phyloP scores from a whole-genome alignment of 306 rosid genomes.

The Corylus avellana region DNA sequence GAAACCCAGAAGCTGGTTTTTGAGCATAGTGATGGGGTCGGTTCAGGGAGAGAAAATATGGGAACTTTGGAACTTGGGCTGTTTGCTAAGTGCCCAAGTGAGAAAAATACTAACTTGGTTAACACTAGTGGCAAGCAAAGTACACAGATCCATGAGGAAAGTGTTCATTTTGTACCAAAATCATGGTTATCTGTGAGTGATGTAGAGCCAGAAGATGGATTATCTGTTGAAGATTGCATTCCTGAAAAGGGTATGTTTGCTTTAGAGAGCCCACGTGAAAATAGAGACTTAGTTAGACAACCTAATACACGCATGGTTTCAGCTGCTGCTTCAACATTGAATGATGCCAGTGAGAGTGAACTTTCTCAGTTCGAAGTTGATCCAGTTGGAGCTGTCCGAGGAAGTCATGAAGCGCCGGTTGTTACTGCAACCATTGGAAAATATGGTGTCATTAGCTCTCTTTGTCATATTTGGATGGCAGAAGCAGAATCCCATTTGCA shows the following conservation, averaged over 20 bases:
- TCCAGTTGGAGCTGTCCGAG: slow-evolving; percentile 8
- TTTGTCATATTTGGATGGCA: slow-evolving; percentile 61
- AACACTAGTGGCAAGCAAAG: slow-evolving; percentile 4
- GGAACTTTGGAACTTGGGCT: background rate
- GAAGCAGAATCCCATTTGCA: slow-evolving; percentile 4
- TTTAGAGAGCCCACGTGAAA: background rate
- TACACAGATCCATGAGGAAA: background rate
- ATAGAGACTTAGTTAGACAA: background rate
- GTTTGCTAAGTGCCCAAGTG: slow-evolving; percentile 12
- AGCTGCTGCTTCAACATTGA: background rate
- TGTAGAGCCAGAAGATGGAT: slow-evolving; percentile 15
- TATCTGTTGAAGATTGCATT: slow-evolving; percentile 4
- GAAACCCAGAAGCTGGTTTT: slow-evolving; percentile 26
- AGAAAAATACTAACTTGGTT: slow-evolving; percentile 23
- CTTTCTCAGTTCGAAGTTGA: slow-evolving; percentile 1
- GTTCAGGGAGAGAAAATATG: too few species aligned
- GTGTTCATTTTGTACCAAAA: background rate
- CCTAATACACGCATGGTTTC: slow-evolving; percentile 2
- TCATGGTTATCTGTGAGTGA: slow-evolving; percentile 5
- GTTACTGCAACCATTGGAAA: slow-evolving; percentile 53
- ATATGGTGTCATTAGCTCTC: slow-evolving; percentile 50
- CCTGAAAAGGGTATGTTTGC: background rate
- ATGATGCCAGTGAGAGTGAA: slow-evolving; percentile 12
- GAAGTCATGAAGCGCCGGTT: slow-evolving; percentile 28
- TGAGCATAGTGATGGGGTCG: slow-evolving; percentile 3